phyloP scores from a whole-genome alignment of 2,329 filamentous ascomycete genomes.

The Colletotrichum tofieldiae region DNA sequence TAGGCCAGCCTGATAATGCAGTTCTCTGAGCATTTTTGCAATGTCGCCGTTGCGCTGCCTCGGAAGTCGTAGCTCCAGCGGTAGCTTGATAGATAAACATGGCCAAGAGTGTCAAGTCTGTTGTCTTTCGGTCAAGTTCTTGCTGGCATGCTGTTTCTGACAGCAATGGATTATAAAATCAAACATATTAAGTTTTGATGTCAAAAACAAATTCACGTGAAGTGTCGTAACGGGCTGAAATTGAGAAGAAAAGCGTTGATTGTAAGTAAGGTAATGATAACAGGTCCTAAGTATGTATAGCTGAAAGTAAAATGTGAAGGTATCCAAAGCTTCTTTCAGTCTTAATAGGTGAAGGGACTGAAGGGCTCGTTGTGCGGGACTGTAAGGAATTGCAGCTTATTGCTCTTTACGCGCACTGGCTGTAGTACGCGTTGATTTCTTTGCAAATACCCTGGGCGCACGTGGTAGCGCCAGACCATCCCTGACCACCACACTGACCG shows the following conservation, averaged over 20 bases:
- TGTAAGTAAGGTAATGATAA: background rate
- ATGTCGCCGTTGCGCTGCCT: too few species aligned
- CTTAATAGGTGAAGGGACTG: background rate
- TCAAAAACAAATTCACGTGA: too few species aligned
- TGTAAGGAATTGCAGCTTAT: background rate
- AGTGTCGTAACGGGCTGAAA: background rate
- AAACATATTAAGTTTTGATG: too few species aligned
- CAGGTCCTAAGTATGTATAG: background rate
- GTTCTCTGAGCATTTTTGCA: too few species aligned
- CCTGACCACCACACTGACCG: conserved; percentile 46
- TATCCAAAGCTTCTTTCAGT: background rate
- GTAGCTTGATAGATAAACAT: too few species aligned
- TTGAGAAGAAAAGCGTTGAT: background rate
- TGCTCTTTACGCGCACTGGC: background rate
- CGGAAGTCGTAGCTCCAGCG: too few species aligned
- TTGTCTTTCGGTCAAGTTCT: too few species aligned
- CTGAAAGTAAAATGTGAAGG: background rate
- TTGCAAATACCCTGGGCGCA: conserved; percentile 49
- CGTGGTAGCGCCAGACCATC: conserved; percentile 47
- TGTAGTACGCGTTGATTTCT: conserved; percentile 46
- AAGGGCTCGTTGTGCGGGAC: background rate
- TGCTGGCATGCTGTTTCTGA: too few species aligned
- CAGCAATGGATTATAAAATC: too few species aligned
- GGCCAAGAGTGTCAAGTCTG: too few species aligned
- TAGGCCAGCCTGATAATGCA: too few species aligned